phyloP scores from a whole-genome alignment of 2,329 filamentous ascomycete genomes.

The Penicillium sclerotigenum region DNA sequence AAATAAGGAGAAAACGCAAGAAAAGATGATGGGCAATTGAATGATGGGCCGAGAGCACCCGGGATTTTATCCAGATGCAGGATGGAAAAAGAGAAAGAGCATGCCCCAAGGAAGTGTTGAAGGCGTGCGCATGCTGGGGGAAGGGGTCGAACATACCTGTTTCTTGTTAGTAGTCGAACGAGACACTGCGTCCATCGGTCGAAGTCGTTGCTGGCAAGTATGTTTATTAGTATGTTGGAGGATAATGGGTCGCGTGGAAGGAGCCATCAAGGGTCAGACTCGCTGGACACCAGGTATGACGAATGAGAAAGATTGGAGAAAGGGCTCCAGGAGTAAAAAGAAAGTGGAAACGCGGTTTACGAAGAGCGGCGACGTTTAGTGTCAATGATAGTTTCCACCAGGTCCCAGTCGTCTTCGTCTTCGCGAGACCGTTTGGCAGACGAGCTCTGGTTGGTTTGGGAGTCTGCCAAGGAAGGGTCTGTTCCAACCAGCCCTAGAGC shows the following conservation, averaged over 20 bases:
- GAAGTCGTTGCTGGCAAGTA: slow-evolving; percentile 9
- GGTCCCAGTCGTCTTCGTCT: slow-evolving; percentile 34
- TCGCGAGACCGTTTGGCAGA: slow-evolving; percentile 37
- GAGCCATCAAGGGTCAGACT: background rate
- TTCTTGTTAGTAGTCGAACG: background rate
- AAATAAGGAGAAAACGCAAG: background rate
- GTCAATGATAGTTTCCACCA: slow-evolving; percentile 37
- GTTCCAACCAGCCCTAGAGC: slow-evolving; percentile 18
- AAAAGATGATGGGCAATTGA: background rate
- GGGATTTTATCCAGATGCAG: background rate
- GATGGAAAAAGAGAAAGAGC: background rate
- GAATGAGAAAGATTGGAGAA: background rate
- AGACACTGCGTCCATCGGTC: background rate
- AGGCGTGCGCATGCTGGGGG: background rate
- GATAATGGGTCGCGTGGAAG: background rate
- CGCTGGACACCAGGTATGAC: background rate
- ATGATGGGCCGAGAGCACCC: background rate
- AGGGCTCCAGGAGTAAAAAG: background rate
- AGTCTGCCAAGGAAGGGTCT: slow-evolving; percentile 19
- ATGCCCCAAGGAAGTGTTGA: background rate
- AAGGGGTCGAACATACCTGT: slow-evolving; percentile 10
- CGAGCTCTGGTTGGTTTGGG: slow-evolving; percentile 21
- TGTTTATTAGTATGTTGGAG: slow-evolving; percentile 10
- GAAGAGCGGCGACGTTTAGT: slow-evolving; percentile 54
- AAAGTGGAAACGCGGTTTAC: slow-evolving; percentile 15